A percentile compares a stretch with the other conserved stretches of the same genome.
Evolutionary conservation across 2,329 filamentous ascomycete genomes (phyloP).

Genomic region (Orbilia quercus): DNA sequence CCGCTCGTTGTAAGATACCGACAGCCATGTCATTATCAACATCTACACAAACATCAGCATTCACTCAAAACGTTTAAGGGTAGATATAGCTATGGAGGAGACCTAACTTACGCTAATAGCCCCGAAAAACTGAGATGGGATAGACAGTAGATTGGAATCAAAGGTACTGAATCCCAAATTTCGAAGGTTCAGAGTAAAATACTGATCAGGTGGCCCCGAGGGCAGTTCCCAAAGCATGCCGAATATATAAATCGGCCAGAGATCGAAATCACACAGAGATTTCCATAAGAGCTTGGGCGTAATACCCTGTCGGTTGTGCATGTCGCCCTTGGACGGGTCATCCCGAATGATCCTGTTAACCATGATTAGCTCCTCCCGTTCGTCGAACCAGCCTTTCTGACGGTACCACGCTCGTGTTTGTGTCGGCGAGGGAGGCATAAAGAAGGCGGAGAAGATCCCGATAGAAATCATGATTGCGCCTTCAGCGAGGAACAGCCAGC

Average conservation of each 20-base stretch:
- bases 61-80: not conserved
- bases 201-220: conserved; percentile 65
- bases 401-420: conserved; percentile 73
- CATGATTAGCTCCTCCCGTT: conserved; percentile 76
- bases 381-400: conserved; percentile 74
- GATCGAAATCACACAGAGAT: conserved; percentile 70
- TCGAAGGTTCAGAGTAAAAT: conserved; percentile 71
- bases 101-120: conserved; percentile 67
- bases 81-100: conserved; percentile 60
- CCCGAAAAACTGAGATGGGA: conserved; percentile 66
- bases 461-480: conserved; percentile 68
- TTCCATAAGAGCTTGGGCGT: conserved; percentile 67
- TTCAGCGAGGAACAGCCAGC: conserved; percentile 68
- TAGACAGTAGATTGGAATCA: conserved; percentile 72
- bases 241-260: conserved; percentile 70
- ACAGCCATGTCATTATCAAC: conserved; percentile 67
- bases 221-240: conserved; percentile 69
- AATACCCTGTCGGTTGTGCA: conserved; percentile 72
- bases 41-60: conserved; percentile 60
- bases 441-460: conserved; percentile 69
- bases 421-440: conserved; percentile 73
- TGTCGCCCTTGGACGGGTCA: conserved; percentile 71
- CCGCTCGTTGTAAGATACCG: conserved; percentile 67
- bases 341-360: conserved; percentile 72
- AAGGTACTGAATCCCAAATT: conserved; percentile 72